These are phyloP conservation scores for Fusarium succisae DNA, from an alignment of 2,329 filamentous ascomycete genomes.

Conservation along the genomic window DNA sequence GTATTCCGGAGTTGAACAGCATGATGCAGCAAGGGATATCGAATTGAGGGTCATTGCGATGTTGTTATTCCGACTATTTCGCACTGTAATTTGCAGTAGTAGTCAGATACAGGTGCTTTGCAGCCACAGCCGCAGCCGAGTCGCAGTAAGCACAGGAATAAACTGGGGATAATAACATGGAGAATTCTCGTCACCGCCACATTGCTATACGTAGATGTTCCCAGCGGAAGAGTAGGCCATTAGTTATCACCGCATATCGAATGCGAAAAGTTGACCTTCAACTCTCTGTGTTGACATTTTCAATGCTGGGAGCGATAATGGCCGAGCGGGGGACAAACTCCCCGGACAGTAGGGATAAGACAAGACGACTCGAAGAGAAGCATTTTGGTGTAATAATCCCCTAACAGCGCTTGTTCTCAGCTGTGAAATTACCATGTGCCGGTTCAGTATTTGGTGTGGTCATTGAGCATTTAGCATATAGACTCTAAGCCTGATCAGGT, in stretches of 20 bases:
- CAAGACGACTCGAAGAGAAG: not conserved
- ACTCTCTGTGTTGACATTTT: not conserved
- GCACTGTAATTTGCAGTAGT: not conserved
- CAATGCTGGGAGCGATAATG: too few relatives aligned
- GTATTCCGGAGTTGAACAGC: conserved; percentile 29
- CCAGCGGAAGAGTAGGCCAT: conserved; percentile 24
- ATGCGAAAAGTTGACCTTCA: not conserved
- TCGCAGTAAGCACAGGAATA: conserved; percentile 5
- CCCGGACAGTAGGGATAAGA: not conserved
- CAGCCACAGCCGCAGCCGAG: conserved; percentile 18
- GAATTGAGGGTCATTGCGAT: conserved; percentile 8
- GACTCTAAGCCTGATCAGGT: conserved; percentile 30
- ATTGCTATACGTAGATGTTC: not conserved
- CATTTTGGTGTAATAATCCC: not conserved
- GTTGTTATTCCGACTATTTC: conserved; percentile 6
- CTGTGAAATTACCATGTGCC: conserved; percentile 29
- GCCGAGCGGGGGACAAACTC: not conserved
- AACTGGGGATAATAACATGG: conserved; percentile 4
- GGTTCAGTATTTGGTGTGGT: conserved; percentile 14
- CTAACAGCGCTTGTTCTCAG: conserved; percentile 16
- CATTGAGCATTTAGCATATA: conserved; percentile 3
- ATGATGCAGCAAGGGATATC: conserved; percentile 26
- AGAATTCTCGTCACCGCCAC: conserved; percentile 15
- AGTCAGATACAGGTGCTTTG: not conserved
- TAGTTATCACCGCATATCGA: not conserved